Percentiles rank a stretch among this genome's conserved stretches.
phyloP scores from a whole-genome alignment of 2,329 filamentous ascomycete genomes.

The Trichoderma gracile region DNA sequence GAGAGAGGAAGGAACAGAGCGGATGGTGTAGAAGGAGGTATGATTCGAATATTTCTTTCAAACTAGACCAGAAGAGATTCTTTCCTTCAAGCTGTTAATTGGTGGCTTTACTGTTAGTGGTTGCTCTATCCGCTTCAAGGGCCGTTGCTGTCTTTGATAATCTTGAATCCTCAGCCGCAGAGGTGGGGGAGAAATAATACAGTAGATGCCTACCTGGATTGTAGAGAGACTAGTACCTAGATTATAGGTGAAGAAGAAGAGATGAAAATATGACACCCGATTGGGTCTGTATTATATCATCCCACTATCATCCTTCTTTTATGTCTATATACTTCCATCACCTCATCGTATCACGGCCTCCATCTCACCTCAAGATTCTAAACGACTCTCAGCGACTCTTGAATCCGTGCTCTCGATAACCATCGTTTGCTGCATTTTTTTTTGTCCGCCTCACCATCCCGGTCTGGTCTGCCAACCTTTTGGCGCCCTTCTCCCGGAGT shows the following conservation, averaged over 20 bases:
- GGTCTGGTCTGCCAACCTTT: constrained; percentile 3
- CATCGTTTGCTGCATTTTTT: not conserved
- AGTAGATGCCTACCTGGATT: too few relatives aligned
- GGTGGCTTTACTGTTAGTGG: not conserved
- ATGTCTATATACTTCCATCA: not conserved
- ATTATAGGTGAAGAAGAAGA: not conserved
- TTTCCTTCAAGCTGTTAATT: not conserved
- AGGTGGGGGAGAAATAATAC: not conserved
- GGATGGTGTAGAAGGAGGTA: too few relatives aligned
- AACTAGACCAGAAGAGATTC: not conserved
- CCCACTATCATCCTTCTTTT: not conserved
- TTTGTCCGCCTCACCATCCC: not conserved
- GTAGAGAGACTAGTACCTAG: too few relatives aligned
- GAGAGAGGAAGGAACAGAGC: not conserved
- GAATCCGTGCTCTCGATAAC: not conserved
- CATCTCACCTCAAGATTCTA: not conserved
- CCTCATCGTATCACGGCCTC: not conserved
- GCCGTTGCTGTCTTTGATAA: not conserved
- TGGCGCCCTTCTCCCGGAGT: constrained; percentile 18
- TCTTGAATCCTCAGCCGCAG: not conserved
- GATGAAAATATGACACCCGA: not conserved
- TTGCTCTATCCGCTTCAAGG: not conserved
- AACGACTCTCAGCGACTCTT: not conserved
- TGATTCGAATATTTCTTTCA: not conserved
- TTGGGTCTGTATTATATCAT: not conserved